Percentiles rank a stretch among this genome's conserved stretches.
These are phyloP conservation scores for Cladosporium sp. DNA, from an alignment of 2,329 filamentous ascomycete species.

Conservation along the genomic window DNA sequence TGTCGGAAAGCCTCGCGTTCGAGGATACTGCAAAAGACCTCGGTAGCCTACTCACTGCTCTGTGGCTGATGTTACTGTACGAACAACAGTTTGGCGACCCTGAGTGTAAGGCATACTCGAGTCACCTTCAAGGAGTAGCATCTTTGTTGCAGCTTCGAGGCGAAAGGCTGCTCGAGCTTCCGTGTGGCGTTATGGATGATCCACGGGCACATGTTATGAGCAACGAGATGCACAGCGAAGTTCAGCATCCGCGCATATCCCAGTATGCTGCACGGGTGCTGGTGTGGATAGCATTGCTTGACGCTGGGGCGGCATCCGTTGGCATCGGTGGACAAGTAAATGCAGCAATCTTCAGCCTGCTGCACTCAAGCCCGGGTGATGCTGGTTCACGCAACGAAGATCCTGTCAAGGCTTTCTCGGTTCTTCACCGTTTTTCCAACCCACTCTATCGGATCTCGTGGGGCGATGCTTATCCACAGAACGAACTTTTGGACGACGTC, in stretches of 20 bases:
- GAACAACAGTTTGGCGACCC: neutral
- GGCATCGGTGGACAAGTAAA: neutral
- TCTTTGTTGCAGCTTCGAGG: neutral
- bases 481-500: neutral
- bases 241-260: neutral
- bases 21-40: neutral
- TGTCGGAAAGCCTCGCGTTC: neutral
- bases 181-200: neutral
- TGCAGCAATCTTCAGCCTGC: neutral
- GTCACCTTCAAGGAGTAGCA: neutral
- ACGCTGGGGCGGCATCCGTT: neutral
- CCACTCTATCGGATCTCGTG: neutral
- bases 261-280: neutral
- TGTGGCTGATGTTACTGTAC: neutral
- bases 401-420: neutral
- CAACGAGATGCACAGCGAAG: neutral
- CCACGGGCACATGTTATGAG: neutral
- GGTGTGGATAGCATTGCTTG: neutral
- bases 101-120: neutral
- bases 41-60: neutral
- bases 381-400: neutral
- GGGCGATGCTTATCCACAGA: neutral
- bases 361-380: neutral
- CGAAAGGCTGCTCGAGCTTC: neutral
- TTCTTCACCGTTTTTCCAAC: neutral